phyloP scores from a whole-genome alignment of 1,284 basidiomycete genomes.

The Microbotryomycetes sp. region DNA sequence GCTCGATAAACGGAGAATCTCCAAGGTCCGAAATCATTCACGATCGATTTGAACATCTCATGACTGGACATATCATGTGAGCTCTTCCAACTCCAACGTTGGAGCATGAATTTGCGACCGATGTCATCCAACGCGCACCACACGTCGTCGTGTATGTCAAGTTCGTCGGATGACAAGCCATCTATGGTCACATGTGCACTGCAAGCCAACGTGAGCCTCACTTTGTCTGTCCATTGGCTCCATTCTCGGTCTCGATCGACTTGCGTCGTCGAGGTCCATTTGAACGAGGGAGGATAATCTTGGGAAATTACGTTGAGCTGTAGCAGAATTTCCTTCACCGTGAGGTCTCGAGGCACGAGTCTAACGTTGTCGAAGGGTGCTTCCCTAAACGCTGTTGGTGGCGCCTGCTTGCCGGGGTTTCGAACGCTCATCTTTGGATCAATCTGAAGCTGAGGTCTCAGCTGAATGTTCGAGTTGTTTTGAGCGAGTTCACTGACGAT shows the following conservation, averaged over 20 bases:
- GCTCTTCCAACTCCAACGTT: too few species aligned
- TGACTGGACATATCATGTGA: too few species aligned
- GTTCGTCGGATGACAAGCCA: not conserved
- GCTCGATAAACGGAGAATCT: too few species aligned
- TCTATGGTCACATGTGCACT: not conserved
- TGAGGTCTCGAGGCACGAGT: not conserved
- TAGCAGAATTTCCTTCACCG: not conserved
- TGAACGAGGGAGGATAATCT: not conserved
- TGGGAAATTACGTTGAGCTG: not conserved
- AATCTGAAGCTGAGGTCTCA: too few species aligned
- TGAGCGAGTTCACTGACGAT: too few species aligned
- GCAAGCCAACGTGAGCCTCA: not conserved
- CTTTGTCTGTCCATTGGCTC: not conserved
- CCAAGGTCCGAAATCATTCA: too few species aligned
- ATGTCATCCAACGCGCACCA: not conserved
- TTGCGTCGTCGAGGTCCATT: not conserved
- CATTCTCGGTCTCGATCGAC: too few species aligned
- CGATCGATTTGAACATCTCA: too few species aligned
- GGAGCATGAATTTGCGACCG: too few species aligned
- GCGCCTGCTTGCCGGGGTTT: not conserved
- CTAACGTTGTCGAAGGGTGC: not conserved
- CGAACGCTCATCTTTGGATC: too few species aligned
- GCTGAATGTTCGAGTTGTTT: too few species aligned
- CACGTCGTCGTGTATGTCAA: not conserved
- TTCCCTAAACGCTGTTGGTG: not conserved